Base-by-base conservation (phyloP, 2,329 filamentous ascomycete species). In the Scedosporium boydii region DNA sequence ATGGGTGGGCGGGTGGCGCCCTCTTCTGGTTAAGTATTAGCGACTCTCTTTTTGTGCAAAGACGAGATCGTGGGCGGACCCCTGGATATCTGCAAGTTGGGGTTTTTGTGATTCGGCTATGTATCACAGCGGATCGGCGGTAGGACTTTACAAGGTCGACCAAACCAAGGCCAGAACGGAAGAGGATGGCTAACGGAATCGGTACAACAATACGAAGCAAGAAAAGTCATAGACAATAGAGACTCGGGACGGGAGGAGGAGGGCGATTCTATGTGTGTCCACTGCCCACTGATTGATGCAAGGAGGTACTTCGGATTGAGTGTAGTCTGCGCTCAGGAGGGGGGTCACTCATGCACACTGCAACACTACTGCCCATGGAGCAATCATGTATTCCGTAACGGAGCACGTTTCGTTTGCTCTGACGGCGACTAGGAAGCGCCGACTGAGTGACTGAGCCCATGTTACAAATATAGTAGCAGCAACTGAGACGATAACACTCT, bases 61-160 rank as follows among this genome's bases (percentile, higher is more conserved):
- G 18, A 18, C 16, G 41, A 59, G 58, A 59, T 42, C 21, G 34
- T 42, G 42, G 34, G 23, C 38, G 34, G 57, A 14, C 57, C 57
- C 57, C 57, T 59, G 57, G 57, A 59, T n/a, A 27, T 60, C 58
- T 60, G 58, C 58, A 27, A 60, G 58, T 12, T 29, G 42, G n/a
- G 38, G 14, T 48, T 14, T 51, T 26, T 60, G 58, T 60, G 58
- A 60, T 60, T 46, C 58, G 58, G 29, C 23, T 60, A 48, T 48
- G 58, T 48, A 48, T n/a, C 41, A 60, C 58, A 42, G 58, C 42
- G 58, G 58, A 23, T 29, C 26, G 18, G 41, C 58, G 58, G 58
- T 46, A 23, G 38, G 34, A 44, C 18, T 46, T 21, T 18, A 16
- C 41, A 6, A 58, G 16, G 51, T 38, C 34, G 34, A 38, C 34